These are phyloP conservation scores for Lichtheimia corymbifera DNA, from an alignment of 371 early-diverging fungal species.

Conservation along the genomic window DNA sequence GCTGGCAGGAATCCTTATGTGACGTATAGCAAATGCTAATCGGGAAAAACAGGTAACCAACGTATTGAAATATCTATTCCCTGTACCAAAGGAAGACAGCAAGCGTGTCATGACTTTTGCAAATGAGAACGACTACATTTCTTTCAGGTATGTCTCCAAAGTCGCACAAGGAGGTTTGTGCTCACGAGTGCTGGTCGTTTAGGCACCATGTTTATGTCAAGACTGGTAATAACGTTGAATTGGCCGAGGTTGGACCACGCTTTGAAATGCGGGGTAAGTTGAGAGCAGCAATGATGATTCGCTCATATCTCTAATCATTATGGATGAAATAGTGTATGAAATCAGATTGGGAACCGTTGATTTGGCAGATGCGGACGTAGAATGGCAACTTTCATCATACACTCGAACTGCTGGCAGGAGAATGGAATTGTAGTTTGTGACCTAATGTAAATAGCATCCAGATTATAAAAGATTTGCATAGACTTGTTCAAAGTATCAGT, in stretches of 20 bases:
- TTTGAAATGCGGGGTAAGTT: conserved; percentile 93
- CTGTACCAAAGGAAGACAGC: conserved; percentile 95
- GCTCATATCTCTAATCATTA: too few relatives aligned
- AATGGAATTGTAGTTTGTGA: conserved; percentile 59
- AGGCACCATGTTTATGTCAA: conserved; percentile 95
- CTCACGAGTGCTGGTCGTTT: neutral
- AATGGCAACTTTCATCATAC: conserved; percentile 97
- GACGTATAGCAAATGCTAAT: too few relatives aligned
- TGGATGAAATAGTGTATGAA: conserved; percentile 72
- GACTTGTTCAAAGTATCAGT: too few relatives aligned
- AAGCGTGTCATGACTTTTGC: conserved; percentile 97
- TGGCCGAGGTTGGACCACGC: conserved; percentile 97
- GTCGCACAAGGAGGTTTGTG: neutral
- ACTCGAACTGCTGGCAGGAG: conserved; percentile 94
- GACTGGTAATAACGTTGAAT: conserved; percentile 84
- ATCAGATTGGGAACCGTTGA: conserved; percentile 96
- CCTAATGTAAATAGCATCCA: too few relatives aligned
- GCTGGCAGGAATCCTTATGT: too few relatives aligned
- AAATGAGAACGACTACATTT: conserved; percentile 95
- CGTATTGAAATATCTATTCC: conserved; percentile 94
- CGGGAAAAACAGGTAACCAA: conserved; percentile 61
- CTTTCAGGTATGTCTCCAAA: conserved; percentile 69
- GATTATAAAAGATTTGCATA: too few relatives aligned
- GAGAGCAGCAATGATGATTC: too few relatives aligned
- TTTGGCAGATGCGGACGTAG: conserved; percentile 93